Evolutionary conservation across 164 flowering plant species (phyloP), one percentile per base, ranked within the genome.

Genomic region (Saururus chinensis): DNA sequence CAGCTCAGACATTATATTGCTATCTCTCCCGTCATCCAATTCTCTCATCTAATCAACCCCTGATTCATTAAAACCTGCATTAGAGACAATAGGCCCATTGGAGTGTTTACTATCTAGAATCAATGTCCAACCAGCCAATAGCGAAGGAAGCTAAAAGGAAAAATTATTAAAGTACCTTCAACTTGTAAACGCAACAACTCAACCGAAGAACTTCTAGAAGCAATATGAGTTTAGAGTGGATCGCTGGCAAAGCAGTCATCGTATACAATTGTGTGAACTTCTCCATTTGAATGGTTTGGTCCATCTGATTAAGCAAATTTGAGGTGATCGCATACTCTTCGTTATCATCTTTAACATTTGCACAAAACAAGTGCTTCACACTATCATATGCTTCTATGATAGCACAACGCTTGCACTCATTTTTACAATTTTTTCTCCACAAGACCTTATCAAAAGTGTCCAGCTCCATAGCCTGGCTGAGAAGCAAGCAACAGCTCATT

Each of bases 401-500:
- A 51, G 96, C 96, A 71, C 97, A 88, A 35, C 88, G 76, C 63
- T 84, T 72, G 64, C 91, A 95, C 75, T 95, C 97, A 64, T 75
- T 79, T 69, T 83, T 84, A 76, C 84, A 81, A 9, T 88, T 77
- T 74, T 75, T 84, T 56, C 37, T 63, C 96, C 97, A 91, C 41
- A 95, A 77, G 68, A 56, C 64, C 62, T 71, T 56, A 71, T 95
- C 96, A 17, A 75, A 55, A 11, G 66, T 77, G 62, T 77, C 76
- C 64, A 84, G 69, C 65, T 88, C 96, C 52, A 42, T 64, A 9
- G 93, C 96, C 70, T 90, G 95, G 71, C 84, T 76, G 25, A 95
- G 82, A 64, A n/a, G 97, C 95, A 37, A 91, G 85, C 26, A 84
- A 74, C 23, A 95, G 80, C 84, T 95, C 99, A 71, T 91, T 95